Conservation (phyloP, 306 rosid genomes). For the Boehmeria nivea region DNA sequence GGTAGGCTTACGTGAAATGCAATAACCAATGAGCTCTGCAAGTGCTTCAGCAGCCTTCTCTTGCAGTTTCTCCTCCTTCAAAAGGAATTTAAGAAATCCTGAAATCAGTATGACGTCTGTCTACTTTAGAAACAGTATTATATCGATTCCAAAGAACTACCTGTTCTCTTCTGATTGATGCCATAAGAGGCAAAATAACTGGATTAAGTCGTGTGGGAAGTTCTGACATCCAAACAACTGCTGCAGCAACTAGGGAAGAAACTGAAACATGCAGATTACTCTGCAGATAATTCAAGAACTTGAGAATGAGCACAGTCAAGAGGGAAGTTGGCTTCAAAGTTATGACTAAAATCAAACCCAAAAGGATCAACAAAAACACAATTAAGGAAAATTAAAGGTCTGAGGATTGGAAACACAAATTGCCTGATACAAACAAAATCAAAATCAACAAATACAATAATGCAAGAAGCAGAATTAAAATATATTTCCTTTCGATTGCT, state of each 20-base stretch:
- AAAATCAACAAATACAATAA: background rate
- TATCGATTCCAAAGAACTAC: constrained; percentile 31
- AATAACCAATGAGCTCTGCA: constrained; percentile 82
- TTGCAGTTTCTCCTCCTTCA: constrained; percentile 93
- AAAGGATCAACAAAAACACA: background rate
- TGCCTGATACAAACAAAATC: background rate
- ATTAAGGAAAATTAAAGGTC: too few species aligned
- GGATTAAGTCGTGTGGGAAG: constrained; percentile 86
- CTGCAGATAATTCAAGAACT: constrained; percentile 50
- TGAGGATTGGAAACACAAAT: background rate
- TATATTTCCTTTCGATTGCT: too few species aligned
- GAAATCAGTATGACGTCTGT: background rate
- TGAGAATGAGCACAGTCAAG: constrained; percentile 1
- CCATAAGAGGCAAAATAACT: constrained; percentile 90
- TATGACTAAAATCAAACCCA: background rate
- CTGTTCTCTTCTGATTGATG: constrained; percentile 94
- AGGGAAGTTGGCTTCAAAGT: background rate
- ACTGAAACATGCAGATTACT: constrained; percentile 85
- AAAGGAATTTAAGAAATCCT: constrained; percentile 12
- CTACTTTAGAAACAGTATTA: background rate
- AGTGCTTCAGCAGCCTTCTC: constrained; percentile 93
- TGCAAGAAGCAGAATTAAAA: background rate
- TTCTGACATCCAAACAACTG: constrained; percentile 95
- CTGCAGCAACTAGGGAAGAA: constrained; percentile 84
- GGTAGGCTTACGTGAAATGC: constrained; percentile 75